Base-by-base conservation (phyloP, 371 early-diverging fungal species). In the Entomophthora muscae region DNA sequence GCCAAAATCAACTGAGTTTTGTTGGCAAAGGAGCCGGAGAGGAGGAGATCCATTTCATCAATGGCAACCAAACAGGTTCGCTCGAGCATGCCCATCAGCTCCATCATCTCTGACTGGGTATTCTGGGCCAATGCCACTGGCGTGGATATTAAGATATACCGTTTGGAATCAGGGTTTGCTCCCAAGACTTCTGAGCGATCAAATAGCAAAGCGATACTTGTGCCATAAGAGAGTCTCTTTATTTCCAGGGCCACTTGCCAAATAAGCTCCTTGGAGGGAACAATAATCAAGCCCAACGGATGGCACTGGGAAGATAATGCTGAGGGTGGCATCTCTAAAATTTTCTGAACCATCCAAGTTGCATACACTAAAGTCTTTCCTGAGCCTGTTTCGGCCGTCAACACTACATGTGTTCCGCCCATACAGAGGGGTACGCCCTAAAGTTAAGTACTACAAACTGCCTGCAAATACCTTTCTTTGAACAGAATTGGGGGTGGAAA, bases 311-410 rank as follows among this genome's bases (percentile, higher is more conserved):
- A 3, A 3, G 12, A 28, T 12, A 32, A 7, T 24, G 2, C 26
- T 3, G 24, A 3, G 13, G 7, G 2, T 7, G 3, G 30, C 28
- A 32, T 13, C 17, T 5, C 27, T 26, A 54, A 26, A 54, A 58
- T n/a, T 32, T 58, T 30, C 22, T 58, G 58, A 26, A 58, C 17
- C 30, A 28, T 28, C n/a, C 5, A 13, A 5, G 30, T 24, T 28
- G 30, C 28, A 32, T 58, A 58, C 13, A 30, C 58, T 51, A 32
- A 32, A 3, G 61, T 61, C 33, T 61, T 61, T 23, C 61, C 61
- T 30, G 61, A 32, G 17, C 61, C 61, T 13, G 61, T 61, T 61
- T 61, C 61, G 3, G 61, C 60, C n/a, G 60, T 59, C n/a, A 59
- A 22, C 32, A 59, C 32, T 17, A 59, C 28, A 59, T 32, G 5